Conservation (phyloP, 2,329 filamentous ascomycete species). For the Helotiales sp. region DNA sequence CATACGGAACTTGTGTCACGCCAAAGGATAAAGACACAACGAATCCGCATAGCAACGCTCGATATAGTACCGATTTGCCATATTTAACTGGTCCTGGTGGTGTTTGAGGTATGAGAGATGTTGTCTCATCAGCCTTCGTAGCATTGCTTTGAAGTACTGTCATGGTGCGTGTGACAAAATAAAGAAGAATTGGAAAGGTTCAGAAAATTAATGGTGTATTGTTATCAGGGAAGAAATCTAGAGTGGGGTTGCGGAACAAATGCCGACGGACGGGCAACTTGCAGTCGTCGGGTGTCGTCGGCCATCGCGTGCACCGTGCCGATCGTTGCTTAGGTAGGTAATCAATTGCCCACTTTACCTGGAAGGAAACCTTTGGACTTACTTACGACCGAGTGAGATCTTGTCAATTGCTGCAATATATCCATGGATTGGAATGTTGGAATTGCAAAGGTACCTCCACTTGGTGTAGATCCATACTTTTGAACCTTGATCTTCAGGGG, state of each 20-base stretch:
- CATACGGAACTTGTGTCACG: slow-evolving; percentile 53
- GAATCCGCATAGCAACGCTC: slow-evolving; percentile 62
- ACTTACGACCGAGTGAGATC: too few species aligned
- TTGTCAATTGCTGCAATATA: too few species aligned
- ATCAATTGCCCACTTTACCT: background rate
- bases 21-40: slow-evolving; percentile 59
- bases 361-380: too few species aligned
- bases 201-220: background rate
- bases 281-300: background rate
- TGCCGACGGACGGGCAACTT: background rate
- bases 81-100: slow-evolving; percentile 18
- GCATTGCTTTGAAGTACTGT: background rate
- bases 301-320: background rate
- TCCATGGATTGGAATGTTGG: too few species aligned
- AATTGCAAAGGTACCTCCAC: too few species aligned
- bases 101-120: slow-evolving; percentile 21
- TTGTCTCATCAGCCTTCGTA: slow-evolving; percentile 20
- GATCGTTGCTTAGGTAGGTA: background rate
- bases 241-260: background rate
- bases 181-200: background rate
- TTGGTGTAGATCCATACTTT: too few species aligned
- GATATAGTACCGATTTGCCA: slow-evolving; percentile 43
- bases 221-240: background rate
- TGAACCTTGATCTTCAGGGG: too few species aligned
- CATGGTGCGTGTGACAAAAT: background rate